A percentile compares a stretch with the other conserved stretches of the same genome.
Evolutionary conservation across 345 rosid genomes (phyloP).

Genomic region (Aquilaria sinensis): DNA sequence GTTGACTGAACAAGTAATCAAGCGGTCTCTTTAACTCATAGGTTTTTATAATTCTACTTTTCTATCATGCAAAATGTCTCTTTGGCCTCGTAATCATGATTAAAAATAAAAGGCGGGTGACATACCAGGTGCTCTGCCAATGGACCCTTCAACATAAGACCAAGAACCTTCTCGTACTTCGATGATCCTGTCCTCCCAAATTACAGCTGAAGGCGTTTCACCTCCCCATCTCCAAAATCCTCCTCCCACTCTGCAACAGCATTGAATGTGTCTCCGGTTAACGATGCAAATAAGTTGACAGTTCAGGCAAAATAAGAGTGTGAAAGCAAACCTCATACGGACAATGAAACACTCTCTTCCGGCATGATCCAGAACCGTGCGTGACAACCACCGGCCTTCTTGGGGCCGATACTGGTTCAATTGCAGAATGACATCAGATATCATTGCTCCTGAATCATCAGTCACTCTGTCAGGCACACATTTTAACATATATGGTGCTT

Average conservation of each 20-base stretch:
- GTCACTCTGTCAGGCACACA: conserved; percentile 92
- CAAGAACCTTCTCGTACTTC: conserved; percentile 91
- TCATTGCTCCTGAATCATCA: conserved; percentile 90
- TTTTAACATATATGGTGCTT: conserved; percentile 76
- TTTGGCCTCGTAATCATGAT: too few relatives aligned
- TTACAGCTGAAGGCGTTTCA: conserved; percentile 65
- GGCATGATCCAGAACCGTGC: conserved; percentile 86
- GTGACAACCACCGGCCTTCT: conserved; percentile 93
- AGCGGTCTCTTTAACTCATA: too few relatives aligned
- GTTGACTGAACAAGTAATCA: too few relatives aligned
- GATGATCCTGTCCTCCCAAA: conserved; percentile 60
- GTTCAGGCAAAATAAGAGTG: neutral
- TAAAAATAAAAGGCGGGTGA: neutral
- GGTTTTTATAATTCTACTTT: too few relatives aligned
- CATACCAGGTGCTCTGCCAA: conserved; percentile 91
- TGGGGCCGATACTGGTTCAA: conserved; percentile 64
- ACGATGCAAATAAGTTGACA: too few relatives aligned
- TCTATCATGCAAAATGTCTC: too few relatives aligned
- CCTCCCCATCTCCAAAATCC: conserved; percentile 87
- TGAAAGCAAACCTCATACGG: conserved; percentile 47
- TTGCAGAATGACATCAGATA: conserved; percentile 72
- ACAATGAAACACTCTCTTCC: conserved; percentile 87
- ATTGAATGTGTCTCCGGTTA: neutral
- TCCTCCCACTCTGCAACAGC: conserved; percentile 51
- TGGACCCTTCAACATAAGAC: conserved; percentile 86